These are phyloP conservation scores for Linaria vulgaris DNA, from an alignment of 257 asterid genomes.

Conservation along the genomic window DNA sequence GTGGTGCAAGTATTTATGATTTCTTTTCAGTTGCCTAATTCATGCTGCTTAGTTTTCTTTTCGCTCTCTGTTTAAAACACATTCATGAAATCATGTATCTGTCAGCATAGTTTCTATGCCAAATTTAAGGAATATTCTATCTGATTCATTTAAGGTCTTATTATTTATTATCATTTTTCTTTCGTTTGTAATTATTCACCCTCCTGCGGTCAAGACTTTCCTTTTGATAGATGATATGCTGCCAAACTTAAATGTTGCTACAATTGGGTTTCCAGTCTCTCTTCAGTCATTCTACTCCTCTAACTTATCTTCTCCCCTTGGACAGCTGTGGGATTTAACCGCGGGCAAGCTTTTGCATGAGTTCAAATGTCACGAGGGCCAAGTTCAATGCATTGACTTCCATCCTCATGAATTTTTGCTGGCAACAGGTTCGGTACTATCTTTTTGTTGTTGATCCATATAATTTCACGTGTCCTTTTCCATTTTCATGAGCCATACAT, in stretches of 20 bases:
- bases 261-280: slow-evolving; percentile 15
- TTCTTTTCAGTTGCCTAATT: slow-evolving; percentile 3
- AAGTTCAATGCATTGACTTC: slow-evolving; percentile 89
- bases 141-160: background rate
- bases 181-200: background rate
- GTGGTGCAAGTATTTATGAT: slow-evolving; percentile 3
- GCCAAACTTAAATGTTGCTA: background rate
- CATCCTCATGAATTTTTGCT: slow-evolving; percentile 94
- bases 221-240: slow-evolving; percentile 17
- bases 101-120: slow-evolving; percentile 7
- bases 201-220: slow-evolving; percentile 9
- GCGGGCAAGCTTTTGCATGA: slow-evolving; percentile 98
- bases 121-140: background rate
- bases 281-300: slow-evolving; percentile 30
- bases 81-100: slow-evolving; percentile 6
- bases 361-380: slow-evolving; percentile 91
- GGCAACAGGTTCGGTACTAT: slow-evolving; percentile 82
- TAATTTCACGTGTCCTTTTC: background rate
- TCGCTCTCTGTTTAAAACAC: slow-evolving; percentile 5
- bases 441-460: slow-evolving; percentile 16
- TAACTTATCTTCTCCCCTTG: slow-evolving; percentile 23
- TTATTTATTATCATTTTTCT: background rate
- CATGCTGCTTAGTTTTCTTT: slow-evolving; percentile 16
- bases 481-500: no score
- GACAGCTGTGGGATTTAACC: slow-evolving; percentile 98